Conservation (phyloP, 495 filamentous ascomycete species). For the Hypoxylon intermedium region DNA sequence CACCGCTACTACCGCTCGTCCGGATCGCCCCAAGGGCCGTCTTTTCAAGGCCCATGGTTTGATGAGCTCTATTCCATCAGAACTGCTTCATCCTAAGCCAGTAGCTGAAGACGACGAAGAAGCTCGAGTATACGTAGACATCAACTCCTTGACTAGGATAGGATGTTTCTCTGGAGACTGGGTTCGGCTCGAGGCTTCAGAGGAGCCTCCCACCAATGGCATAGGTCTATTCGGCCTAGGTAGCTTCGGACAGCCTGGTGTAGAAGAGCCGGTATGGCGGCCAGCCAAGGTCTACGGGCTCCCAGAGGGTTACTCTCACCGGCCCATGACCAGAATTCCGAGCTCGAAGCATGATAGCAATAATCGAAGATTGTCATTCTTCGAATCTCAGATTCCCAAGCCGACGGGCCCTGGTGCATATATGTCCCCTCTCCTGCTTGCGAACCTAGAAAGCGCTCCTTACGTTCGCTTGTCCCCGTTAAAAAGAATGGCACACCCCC, state of each 20-base stretch:
- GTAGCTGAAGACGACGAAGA: conserved; percentile 80
- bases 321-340: conserved; percentile 59
- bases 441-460: conserved; percentile 79
- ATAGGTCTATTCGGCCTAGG: conserved; percentile 63
- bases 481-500: conserved; percentile 50
- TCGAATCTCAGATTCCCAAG: conserved; percentile 60
- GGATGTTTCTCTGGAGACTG: conserved; percentile 98
- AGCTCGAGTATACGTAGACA: conserved; percentile 85
- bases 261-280: conserved; percentile 65
- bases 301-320: conserved; percentile 69
- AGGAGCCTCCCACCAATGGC: conserved; percentile 68
- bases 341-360: conserved; percentile 54
- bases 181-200: conserved; percentile 81
- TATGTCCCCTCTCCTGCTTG: conserved; percentile 82
- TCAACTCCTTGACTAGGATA: conserved; percentile 80
- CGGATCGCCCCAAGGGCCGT: conserved; percentile 62
- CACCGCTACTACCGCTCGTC: conserved; percentile 77
- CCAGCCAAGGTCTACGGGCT: conserved; percentile 87
- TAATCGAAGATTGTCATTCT: conserved; percentile 59
- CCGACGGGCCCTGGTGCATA: conserved; percentile 68
- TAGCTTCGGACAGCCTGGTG: conserved; percentile 56
- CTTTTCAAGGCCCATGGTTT: conserved; percentile 82
- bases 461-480: conserved; percentile 75
- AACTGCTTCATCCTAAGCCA: conserved; percentile 84
- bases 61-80: conserved; percentile 72